Evolutionary conservation across 306 rosid species (phyloP).

Genomic region (Acacia melanoxylon): DNA sequence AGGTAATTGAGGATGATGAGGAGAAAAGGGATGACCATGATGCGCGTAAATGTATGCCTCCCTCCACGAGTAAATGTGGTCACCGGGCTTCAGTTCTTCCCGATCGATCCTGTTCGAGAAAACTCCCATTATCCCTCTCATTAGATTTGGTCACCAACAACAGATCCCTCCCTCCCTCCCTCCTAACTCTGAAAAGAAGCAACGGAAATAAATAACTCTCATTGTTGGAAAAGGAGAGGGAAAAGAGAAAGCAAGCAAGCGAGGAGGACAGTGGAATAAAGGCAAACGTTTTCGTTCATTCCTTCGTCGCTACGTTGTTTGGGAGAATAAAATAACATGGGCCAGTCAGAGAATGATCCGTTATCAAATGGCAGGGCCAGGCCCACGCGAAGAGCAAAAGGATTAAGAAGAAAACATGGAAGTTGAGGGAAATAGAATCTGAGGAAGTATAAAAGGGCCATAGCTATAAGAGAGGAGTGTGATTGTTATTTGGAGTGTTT

Average conservation of each 20-base stretch:
- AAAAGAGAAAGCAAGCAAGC: background rate
- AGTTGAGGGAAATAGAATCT: too few relatives aligned
- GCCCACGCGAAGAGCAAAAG: too few relatives aligned
- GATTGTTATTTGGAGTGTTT: too few relatives aligned
- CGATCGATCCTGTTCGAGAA: conserved; percentile 66
- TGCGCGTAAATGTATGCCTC: conserved; percentile 71
- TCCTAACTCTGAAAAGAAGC: background rate
- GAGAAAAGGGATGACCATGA: conserved; percentile 55
- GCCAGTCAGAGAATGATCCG: too few relatives aligned
- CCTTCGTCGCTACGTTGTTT: background rate
- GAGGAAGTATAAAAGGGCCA: too few relatives aligned
- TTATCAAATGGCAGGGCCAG: too few relatives aligned
- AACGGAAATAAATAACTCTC: background rate
- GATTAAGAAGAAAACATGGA: too few relatives aligned
- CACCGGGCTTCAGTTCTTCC: conserved; percentile 63
- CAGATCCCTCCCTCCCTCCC: background rate
- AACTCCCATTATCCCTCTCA: conserved; percentile 53
- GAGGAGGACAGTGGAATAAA: background rate
- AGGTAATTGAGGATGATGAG: background rate
- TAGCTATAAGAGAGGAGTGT: too few relatives aligned
- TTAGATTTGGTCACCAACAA: background rate
- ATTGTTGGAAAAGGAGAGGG: background rate
- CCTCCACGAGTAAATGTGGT: conserved; percentile 92
- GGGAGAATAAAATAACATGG: background rate
- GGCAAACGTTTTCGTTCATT: background rate